Percentiles rank a stretch among this genome's conserved stretches.
Conservation (phyloP, 140 eudicot genomes). For the Ambrosia hybrid region DNA sequence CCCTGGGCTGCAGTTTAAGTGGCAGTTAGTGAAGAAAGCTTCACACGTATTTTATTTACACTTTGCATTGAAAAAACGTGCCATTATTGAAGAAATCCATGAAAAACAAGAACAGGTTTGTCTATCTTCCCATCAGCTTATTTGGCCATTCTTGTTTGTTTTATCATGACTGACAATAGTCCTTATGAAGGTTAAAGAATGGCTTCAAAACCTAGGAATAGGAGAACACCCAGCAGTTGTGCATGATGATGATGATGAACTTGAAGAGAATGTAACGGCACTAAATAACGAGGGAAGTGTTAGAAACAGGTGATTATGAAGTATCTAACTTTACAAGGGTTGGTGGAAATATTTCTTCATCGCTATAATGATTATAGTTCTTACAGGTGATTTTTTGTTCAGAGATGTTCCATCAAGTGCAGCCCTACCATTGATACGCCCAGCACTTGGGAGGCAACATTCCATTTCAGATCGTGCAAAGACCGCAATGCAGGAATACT, state of each 20-base stretch:
- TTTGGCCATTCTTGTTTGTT: slow-evolving; percentile 2
- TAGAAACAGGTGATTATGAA: slow-evolving; percentile 66
- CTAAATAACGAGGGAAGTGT: slow-evolving; percentile 70
- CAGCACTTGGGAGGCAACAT: slow-evolving; percentile 85
- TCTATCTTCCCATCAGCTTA: slow-evolving; percentile 8
- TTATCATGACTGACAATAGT: slow-evolving; percentile 8
- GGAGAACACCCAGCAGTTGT: slow-evolving; percentile 81
- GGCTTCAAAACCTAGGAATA: slow-evolving; percentile 94
- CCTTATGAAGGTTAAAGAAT: slow-evolving; percentile 73
- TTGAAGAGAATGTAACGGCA: slow-evolving; percentile 67
- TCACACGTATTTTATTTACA: slow-evolving; percentile 84
- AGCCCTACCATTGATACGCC: slow-evolving; percentile 89
- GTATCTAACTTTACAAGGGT: slow-evolving; percentile 27
- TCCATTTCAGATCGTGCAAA: slow-evolving; percentile 94
- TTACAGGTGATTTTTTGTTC: slow-evolving; percentile 54
- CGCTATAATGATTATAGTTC: slow-evolving; percentile 64
- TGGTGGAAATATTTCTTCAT: slow-evolving; percentile 38
- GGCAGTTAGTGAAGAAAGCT: slow-evolving; percentile 94
- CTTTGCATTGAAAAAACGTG: slow-evolving; percentile 88
- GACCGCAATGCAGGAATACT: slow-evolving; percentile 91
- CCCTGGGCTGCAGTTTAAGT: slow-evolving; percentile 66
- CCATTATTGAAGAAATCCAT: slow-evolving; percentile 86
- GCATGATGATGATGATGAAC: slow-evolving; percentile 88
- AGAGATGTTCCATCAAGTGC: slow-evolving; percentile 79
- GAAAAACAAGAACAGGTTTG: slow-evolving; percentile 97